These are phyloP conservation scores for Strigomonas culicis DNA, from an alignment of 208 protist species.

Conservation along the genomic window DNA sequence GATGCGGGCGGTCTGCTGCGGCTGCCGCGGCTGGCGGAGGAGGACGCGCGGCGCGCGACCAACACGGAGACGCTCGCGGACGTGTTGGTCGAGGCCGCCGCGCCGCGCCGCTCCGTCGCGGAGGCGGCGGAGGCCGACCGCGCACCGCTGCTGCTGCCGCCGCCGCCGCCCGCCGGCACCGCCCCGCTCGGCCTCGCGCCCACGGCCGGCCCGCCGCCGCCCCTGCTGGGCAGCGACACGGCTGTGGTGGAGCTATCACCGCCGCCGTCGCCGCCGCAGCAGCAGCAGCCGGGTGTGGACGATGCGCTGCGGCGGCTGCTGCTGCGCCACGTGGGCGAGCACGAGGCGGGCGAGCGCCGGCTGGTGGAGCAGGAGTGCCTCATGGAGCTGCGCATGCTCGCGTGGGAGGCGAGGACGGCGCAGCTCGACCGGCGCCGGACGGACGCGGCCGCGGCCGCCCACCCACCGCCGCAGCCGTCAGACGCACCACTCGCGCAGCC, in stretches of 20 bases:
- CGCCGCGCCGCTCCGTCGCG: background rate
- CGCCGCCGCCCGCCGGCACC: background rate
- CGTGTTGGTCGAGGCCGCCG: slow-evolving; percentile 31
- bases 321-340: background rate
- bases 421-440: background rate
- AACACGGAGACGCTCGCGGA: slow-evolving; percentile 2
- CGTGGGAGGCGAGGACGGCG: background rate
- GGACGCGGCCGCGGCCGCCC: background rate
- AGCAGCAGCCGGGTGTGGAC: background rate
- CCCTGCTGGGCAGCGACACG: too few species aligned
- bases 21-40: too few species aligned
- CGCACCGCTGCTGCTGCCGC: background rate
- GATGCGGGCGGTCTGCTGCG: too few species aligned
- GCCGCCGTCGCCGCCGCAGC: background rate
- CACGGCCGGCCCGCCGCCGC: too few species aligned
- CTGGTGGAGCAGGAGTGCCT: slow-evolving; percentile 1
- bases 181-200: background rate
- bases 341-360: background rate
- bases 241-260: background rate
- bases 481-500: background rate
- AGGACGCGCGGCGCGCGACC: too few species aligned
- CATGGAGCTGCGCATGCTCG: background rate
- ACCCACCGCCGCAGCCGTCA: too few species aligned
- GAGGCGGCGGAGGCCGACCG: background rate
- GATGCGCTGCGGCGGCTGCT: background rate